Base-by-base conservation (phyloP, 2,329 filamentous ascomycete genomes). In the Verticillium nonalfalfae region DNA sequence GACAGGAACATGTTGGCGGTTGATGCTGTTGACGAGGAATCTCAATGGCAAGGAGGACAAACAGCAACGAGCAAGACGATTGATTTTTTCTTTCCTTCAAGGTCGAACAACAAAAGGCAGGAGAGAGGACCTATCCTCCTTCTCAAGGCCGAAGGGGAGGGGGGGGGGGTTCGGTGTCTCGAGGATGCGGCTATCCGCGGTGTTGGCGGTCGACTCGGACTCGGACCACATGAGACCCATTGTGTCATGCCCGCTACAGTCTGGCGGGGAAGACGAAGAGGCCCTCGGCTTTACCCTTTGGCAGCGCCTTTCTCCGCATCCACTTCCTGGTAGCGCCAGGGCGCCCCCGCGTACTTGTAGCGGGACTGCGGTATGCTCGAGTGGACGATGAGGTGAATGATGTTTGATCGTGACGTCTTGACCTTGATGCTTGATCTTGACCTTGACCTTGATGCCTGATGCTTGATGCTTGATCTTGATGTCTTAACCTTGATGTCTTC, bases 1-100 rank as follows among this genome's bases (percentile, higher is more conserved):
- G 79, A 81, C 61, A 84, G 75, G 74, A 85, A 83, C 85, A 88
- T 88, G 57, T 63, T 69, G 58, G 64, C 26, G n/a, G 15, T 56
- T 18, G 33, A 34, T 56, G 57, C 34, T 57, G 59, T 63, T 4
- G 31, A 55, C 35, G 34, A 21, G 52, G 39, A 39, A 54, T 18
- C 13, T 26, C 45, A 26, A 50, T 50, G 45, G 45, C 45, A 50
- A 52, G 60, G 54, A 34, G 56, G 33, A 54, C 57, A 54, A 21
- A 60, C 56, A 56, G 35, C 35, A 35, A 26, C 21, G 35, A 40
- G n/a, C 61, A 58, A 10, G 50, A 61, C 52, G 56, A 33, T 15
- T 55, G 56, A 26, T 26, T 26, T 26, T 26, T 26, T 26, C 3
- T 59, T 60, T 56, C 10, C n/a, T 34, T 15, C 5, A 11, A 2